Base-by-base conservation (phyloP, 495 filamentous ascomycete species). In the Aspergillus incahuasiensis region DNA sequence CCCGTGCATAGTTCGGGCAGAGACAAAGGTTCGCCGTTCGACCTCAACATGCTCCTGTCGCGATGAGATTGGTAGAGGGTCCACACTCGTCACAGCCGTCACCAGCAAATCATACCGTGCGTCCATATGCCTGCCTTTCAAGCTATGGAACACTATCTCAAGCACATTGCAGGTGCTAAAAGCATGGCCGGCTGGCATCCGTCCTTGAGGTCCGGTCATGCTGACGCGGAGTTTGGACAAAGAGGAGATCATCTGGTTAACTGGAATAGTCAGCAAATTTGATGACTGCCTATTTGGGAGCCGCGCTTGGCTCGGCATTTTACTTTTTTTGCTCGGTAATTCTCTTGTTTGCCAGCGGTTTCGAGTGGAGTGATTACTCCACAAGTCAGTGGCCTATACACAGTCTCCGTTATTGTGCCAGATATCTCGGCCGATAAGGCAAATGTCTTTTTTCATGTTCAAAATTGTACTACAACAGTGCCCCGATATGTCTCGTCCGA, bases 1-100 rank as follows among this genome's bases (percentile, higher is more conserved):
- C 0, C 4, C 38, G 49, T 52, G 49, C 49, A 52, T 43, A 43
- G n/a, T n/a, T 32, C 22, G 22, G 49, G 49, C 49, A 52, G 35
- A 42, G 21, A 52, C 12, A 50, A 32, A 18, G 5, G 32, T 15
- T 35, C 32, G 13, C 13, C 12, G 6, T 12, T 35, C 13, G 6
- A 9, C 2, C 38, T 40, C 12, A 24, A 13, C 13, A 40, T 19
- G 16, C 8, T 50, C 32, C 12, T 2, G 13, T 11, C 32, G 38
- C 18, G 12, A 18, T 30, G 9, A 49, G 35, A 22, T 38, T 49
- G 30, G 47, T 49, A 25, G 18, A 32, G 47, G 5, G 32, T 49
- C 47, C 47, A 49, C 47, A 22, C 30, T 39, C 30, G 12, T 38
- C 47, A 39, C 30, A 21, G 18, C 16, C 18, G 38, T 1, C 18